phyloP scores from a whole-genome alignment of 495 filamentous ascomycete species.

The Lindgomyces ingoldianus region DNA sequence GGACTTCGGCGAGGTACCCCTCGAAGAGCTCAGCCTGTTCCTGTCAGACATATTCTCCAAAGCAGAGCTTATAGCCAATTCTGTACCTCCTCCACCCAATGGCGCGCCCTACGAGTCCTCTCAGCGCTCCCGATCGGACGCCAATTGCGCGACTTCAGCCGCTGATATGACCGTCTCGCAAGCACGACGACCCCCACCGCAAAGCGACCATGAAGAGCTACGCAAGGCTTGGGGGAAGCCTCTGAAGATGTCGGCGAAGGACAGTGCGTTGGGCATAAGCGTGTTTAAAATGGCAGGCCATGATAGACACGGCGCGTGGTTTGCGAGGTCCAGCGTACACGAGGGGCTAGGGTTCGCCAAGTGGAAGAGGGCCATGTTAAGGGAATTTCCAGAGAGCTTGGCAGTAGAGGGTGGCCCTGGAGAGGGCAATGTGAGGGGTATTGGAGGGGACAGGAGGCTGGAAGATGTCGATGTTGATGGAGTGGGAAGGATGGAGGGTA shows the following conservation, averaged over 20 bases:
- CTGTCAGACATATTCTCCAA: slow-evolving; percentile 63
- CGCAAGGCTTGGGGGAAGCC: slow-evolving; percentile 85
- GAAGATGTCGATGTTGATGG: slow-evolving; percentile 58
- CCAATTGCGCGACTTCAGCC: slow-evolving; percentile 47
- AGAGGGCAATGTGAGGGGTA: slow-evolving; percentile 74
- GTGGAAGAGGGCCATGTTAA: slow-evolving; percentile 62
- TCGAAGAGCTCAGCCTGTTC: slow-evolving; percentile 55
- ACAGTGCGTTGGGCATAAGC: slow-evolving; percentile 73
- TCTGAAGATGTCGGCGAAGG: slow-evolving; percentile 65
- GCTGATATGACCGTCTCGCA: slow-evolving; percentile 56
- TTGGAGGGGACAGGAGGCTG: slow-evolving; percentile 75
- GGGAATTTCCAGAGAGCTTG: slow-evolving; percentile 67
- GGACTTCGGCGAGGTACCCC: slow-evolving; percentile 63
- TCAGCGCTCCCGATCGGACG: slow-evolving; percentile 44
- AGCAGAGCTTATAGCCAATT: slow-evolving; percentile 71
- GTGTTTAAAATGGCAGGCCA: slow-evolving; percentile 78
- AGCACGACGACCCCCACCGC: slow-evolving; percentile 54
- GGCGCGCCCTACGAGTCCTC: slow-evolving; percentile 41
- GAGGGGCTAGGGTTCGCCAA: slow-evolving; percentile 70
- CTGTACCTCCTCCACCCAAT: slow-evolving; percentile 63
- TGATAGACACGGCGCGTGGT: slow-evolving; percentile 87
- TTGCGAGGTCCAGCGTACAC: slow-evolving; percentile 82
- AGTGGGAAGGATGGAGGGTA: slow-evolving; percentile 61
- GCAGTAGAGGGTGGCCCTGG: slow-evolving; percentile 59
- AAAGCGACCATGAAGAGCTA: slow-evolving; percentile 53